phyloP scores from a whole-genome alignment of 148 eudicot species.

The Camellia sinensis region DNA sequence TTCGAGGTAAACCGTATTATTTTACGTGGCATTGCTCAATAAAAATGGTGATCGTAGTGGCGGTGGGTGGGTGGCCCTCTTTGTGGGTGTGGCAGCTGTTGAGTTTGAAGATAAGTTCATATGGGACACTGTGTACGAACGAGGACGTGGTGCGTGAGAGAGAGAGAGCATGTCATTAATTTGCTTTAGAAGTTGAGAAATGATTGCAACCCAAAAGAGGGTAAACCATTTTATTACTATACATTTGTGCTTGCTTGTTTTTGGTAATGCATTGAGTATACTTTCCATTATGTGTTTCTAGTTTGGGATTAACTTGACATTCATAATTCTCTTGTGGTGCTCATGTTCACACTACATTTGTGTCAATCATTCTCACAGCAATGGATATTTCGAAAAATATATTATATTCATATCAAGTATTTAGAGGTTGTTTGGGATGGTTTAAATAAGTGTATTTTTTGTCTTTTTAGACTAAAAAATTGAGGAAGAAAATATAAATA shows the following conservation, averaged over 20 bases:
- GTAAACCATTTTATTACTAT: not conserved
- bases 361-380: not conserved
- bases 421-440: too few relatives aligned
- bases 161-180: not conserved
- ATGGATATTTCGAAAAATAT: too few relatives aligned
- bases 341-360: not conserved
- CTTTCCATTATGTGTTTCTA: not conserved
- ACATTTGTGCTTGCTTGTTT: not conserved
- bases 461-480: too few relatives aligned
- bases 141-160: too few relatives aligned
- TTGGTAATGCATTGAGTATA: not conserved
- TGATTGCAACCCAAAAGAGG: not conserved
- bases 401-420: too few relatives aligned
- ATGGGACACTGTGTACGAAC: not conserved
- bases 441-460: too few relatives aligned
- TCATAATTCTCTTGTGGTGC: not conserved
- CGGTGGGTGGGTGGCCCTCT: too few relatives aligned
- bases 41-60: too few relatives aligned
- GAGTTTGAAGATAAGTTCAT: not conserved
- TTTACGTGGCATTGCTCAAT: too few relatives aligned
- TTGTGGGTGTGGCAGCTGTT: too few relatives aligned
- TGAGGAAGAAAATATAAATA: too few relatives aligned
- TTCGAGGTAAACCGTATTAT: too few relatives aligned
- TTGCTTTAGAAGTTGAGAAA: not conserved
- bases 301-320: conserved; percentile 6